These are phyloP conservation scores for Apiospora hydei DNA, from an alignment of 2,329 filamentous ascomycete species.

Conservation along the genomic window DNA sequence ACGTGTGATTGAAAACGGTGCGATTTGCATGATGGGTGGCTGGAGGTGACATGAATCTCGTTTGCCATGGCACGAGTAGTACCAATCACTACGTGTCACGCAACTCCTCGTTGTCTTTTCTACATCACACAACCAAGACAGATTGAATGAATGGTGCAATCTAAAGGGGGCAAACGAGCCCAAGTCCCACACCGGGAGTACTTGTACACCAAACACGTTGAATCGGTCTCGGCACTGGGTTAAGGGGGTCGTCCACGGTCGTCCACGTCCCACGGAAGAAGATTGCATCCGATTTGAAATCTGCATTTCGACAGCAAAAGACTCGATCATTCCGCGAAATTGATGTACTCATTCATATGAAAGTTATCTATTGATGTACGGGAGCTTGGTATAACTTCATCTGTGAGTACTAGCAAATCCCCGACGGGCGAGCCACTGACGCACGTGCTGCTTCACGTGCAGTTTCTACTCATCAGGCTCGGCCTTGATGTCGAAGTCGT, in stretches of 20 bases:
- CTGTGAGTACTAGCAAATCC: not conserved
- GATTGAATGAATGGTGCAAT: not conserved
- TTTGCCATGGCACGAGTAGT: not conserved
- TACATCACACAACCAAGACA: not conserved
- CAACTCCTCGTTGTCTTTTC: too few relatives aligned
- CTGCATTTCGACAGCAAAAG: not conserved
- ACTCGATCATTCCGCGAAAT: not conserved
- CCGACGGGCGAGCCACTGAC: not conserved
- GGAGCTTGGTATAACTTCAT: not conserved
- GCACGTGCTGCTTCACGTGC: not conserved
- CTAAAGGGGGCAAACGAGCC: not conserved
- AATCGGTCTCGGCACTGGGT: not conserved
- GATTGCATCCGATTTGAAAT: not conserved
- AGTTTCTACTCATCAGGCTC: conserved; percentile 18
- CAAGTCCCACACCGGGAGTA: not conserved
- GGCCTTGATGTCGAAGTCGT: conserved; percentile 18
- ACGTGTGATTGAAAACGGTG: not conserved
- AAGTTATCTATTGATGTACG: conserved; percentile 7
- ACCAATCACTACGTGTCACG: conserved; percentile 6
- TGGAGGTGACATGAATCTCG: conserved; percentile 9
- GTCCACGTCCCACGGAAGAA: not conserved
- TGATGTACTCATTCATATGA: not conserved
- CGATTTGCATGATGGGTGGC: not conserved
- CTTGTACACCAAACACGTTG: not conserved
- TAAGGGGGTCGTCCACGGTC: not conserved